Evolutionary conservation across 108 stramenopile genomes (phyloP), one percentile per base, ranked within the genome.

Genomic region (Skeletonema grethae): DNA sequence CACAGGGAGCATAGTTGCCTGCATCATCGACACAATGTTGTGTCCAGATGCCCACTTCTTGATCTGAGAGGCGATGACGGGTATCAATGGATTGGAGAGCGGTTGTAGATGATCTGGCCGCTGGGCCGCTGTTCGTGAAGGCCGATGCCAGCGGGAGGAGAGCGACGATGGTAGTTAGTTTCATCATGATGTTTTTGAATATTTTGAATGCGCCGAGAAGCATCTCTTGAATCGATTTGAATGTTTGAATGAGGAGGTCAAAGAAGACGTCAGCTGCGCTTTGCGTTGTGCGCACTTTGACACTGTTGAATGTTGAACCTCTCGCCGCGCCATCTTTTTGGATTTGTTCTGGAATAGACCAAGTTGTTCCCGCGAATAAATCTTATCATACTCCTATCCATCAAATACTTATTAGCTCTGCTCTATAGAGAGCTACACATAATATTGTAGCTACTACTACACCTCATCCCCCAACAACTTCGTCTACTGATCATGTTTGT

Each of bases 31-130:
- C 24, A 7, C 55, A 43, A 35, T 50, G 28, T 59, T 69, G 67
- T n/a, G 56, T 31, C 67, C 67, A 69, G 22, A 69, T 50, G 7
- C 75, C 75, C 20, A 76, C 2, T 45, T 76, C 75, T 63, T 76
- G 75, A 38, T 24, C 32, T 29, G 61, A 24, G 28, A 69, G 57
- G 18, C 66, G 53, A 36, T 69, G 75, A 2, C 67, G 61, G 24
- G 75, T 76, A 67, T 76, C 66, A 22, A 61, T 46, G 59, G 28
- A 22, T 24, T 56, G 22, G 59, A 39, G n/a, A n/a, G 61, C 39
- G 18, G 60, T 57, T 6, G 24, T 5, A 20, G 25, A 11, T 15
- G 25, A 20, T 24, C 29, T 7, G 55, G 32, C 9, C 16, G 75
- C 4, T 18, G 67, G 9, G 16, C 28, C 57, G 28, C 25, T 41